Percentiles rank a stretch among this genome's conserved stretches.
These are phyloP conservation scores for Metschnikowia colocasiae DNA, from an alignment of 805 yeast species.

Conservation along the genomic window DNA sequence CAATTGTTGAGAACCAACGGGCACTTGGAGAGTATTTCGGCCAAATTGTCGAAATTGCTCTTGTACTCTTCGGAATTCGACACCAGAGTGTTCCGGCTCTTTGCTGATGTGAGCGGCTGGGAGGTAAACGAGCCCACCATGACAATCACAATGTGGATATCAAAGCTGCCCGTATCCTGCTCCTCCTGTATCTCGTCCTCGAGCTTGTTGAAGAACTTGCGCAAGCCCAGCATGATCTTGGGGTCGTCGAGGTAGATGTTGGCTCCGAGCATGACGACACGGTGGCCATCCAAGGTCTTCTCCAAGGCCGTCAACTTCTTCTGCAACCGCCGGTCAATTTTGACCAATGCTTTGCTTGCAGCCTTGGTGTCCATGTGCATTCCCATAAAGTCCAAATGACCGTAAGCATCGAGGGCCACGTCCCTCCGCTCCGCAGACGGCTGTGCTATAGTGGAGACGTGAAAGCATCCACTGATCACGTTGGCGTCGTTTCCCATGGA, in stretches of 20 bases:
- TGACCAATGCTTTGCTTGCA: slow-evolving; percentile 28
- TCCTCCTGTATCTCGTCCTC: slow-evolving; percentile 32
- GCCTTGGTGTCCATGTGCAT: slow-evolving; percentile 29
- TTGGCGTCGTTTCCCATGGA: slow-evolving; percentile 27
- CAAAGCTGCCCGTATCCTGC: slow-evolving; percentile 39
- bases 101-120: slow-evolving; percentile 55
- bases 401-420: slow-evolving; percentile 63
- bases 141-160: slow-evolving; percentile 56
- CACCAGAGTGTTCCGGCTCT: slow-evolving; percentile 46
- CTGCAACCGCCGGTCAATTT: slow-evolving; percentile 60
- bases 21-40: slow-evolving; percentile 56
- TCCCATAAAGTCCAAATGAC: slow-evolving; percentile 68
- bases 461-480: slow-evolving; percentile 49
- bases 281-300: slow-evolving; percentile 50
- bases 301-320: slow-evolving; percentile 56
- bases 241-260: slow-evolving; percentile 64
- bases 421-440: slow-evolving; percentile 85
- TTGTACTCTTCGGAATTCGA: slow-evolving; percentile 58
- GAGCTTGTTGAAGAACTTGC: slow-evolving; percentile 55
- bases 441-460: slow-evolving; percentile 72
- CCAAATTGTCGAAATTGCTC: slow-evolving; percentile 68
- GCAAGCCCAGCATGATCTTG: slow-evolving; percentile 57
- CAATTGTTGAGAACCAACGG: slow-evolving; percentile 50
- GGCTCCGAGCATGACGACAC: slow-evolving; percentile 69
- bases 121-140: slow-evolving; percentile 80